These are phyloP conservation scores for Aureobasidium mangrovei DNA, from an alignment of 2,329 filamentous ascomycete species.

Conservation along the genomic window DNA sequence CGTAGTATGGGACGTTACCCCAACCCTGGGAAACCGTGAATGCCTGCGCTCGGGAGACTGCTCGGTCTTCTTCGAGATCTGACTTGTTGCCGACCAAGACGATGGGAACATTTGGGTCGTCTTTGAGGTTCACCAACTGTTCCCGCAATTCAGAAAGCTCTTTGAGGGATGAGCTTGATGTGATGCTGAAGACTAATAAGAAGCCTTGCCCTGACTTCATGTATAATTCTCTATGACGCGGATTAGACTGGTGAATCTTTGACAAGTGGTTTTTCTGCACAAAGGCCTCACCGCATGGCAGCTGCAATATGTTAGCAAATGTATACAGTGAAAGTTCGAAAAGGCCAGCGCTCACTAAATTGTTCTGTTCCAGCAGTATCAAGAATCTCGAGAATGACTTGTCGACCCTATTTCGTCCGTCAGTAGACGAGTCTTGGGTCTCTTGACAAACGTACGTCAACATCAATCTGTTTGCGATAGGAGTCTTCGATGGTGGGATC, in stretches of 20 bases:
- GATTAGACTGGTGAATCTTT: neutral
- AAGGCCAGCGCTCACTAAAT: constrained; percentile 57
- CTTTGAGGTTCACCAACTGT: constrained; percentile 86
- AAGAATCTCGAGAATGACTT: constrained; percentile 83
- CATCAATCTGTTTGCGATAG: constrained; percentile 54
- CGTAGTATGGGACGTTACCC: constrained; percentile 82
- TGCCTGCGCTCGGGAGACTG: constrained; percentile 66
- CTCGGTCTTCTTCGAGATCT: constrained; percentile 77
- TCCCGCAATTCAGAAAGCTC: constrained; percentile 76
- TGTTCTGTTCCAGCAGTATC: constrained; percentile 89
- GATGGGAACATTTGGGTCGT: constrained; percentile 62
- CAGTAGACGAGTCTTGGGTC: neutral
- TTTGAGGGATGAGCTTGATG: constrained; percentile 70
- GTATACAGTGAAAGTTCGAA: neutral
- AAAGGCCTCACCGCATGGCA: constrained; percentile 45
- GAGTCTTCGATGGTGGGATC: constrained; percentile 56
- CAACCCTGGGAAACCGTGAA: constrained; percentile 81
- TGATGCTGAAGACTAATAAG: constrained; percentile 85
- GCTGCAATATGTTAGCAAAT: constrained; percentile 29
- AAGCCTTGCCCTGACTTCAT: constrained; percentile 93
- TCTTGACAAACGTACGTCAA: constrained; percentile 61
- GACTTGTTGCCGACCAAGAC: constrained; percentile 91
- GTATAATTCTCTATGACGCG: constrained; percentile 59
- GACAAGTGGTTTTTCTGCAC: neutral
- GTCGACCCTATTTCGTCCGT: constrained; percentile 54